Base-by-base conservation (phyloP, 805 yeast genomes). In the Ogataea salicorniae region DNA sequence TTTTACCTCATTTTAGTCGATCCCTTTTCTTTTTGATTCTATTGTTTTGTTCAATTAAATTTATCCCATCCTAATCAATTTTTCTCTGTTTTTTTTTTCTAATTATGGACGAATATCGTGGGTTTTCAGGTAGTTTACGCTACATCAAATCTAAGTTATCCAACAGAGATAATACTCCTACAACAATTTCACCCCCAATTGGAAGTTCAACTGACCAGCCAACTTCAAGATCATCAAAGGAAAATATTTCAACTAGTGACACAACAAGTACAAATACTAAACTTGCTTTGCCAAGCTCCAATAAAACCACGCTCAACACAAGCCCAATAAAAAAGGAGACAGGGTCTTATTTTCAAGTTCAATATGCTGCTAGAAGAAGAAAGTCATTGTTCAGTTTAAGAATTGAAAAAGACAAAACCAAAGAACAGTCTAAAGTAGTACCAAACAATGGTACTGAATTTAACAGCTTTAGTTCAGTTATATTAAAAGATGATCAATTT, bases 91-190 rank as follows among this genome's bases (percentile, higher is more conserved):
- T 13, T 20, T 16, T 29, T 17, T 9, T 40, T 33, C 15, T 36
- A 6, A 18, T 11, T 16, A 55, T 53, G 53, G 61, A 56, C 20
- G 61, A 59, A 16, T 36, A 54, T 13, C 53, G 51, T 36, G 51
- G 55, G 5, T 51, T 58, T 34, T 53, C 61, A 5, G 54, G 53
- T 26, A 56, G 62, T 15, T 48, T 59, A n/a, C 54, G 59, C 29
- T 54, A 47, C 34, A 50, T 59, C 15, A 59, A 55, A 46, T 52
- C 59, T 7, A 51, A 56, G 26, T 52, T 59, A 35, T 41, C 51
- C 5, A 57, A 55, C 39, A 50, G 53, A 31, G 58, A 53, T 15
- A 40, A 47, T 39, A 48, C 39, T 45, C 39, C 49, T 26, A 18
- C 39, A 39, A 5, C 46, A 5, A 14, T 31, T 29, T 23, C 35